A percentile compares a stretch with the other conserved stretches of the same genome.
phyloP scores from a whole-genome alignment of 495 filamentous ascomycete species.

The Letharia lupina region DNA sequence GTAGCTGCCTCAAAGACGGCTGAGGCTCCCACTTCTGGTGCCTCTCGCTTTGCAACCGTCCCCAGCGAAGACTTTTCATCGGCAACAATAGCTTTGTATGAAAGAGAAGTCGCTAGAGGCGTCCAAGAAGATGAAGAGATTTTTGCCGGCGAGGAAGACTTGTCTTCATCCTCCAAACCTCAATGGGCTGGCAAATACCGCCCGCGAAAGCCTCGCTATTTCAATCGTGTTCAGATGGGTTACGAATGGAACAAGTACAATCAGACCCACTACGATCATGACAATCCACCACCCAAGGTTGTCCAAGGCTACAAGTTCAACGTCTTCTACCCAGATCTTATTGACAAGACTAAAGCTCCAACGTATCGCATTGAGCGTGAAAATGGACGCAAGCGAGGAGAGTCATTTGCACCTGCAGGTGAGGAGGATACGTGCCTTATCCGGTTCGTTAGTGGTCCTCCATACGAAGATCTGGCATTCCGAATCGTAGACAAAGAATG shows the following conservation, averaged over 20 bases:
- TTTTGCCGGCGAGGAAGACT: conserved; percentile 82
- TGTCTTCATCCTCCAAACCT: conserved; percentile 54
- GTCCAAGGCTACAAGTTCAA: conserved; percentile 99
- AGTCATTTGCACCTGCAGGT: conserved; percentile 91
- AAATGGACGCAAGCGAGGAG: conserved; percentile 74
- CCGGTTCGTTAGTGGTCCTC: conserved; percentile 88
- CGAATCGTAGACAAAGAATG: conserved; percentile 98
- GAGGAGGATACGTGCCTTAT: conserved; percentile 97
- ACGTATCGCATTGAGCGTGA: conserved; percentile 94
- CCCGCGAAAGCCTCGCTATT: conserved; percentile 90
- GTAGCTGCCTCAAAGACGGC: conserved; percentile 27
- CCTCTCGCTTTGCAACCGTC: conserved; percentile 64
- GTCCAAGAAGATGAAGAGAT: conserved; percentile 94
- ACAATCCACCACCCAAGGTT: conserved; percentile 95
- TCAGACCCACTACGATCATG: conserved; percentile 98
- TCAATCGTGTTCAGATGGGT: conserved; percentile 97
- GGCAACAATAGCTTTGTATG: conserved; percentile 83
- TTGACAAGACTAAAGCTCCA: conserved; percentile 88
- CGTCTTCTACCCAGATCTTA: conserved; percentile 98
- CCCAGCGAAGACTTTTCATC: conserved; percentile 83
- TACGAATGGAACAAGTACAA: conserved; percentile 99
- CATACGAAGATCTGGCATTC: conserved; percentile 96
- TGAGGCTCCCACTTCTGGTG: conserved; percentile 38
- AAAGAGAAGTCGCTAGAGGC: conserved; percentile 86
- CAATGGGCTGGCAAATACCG: conserved; percentile 87